Evolutionary conservation across 495 filamentous ascomycete genomes (phyloP), one percentile per base, ranked within the genome.

Genomic region (Talaromyces trachyspermus): DNA sequence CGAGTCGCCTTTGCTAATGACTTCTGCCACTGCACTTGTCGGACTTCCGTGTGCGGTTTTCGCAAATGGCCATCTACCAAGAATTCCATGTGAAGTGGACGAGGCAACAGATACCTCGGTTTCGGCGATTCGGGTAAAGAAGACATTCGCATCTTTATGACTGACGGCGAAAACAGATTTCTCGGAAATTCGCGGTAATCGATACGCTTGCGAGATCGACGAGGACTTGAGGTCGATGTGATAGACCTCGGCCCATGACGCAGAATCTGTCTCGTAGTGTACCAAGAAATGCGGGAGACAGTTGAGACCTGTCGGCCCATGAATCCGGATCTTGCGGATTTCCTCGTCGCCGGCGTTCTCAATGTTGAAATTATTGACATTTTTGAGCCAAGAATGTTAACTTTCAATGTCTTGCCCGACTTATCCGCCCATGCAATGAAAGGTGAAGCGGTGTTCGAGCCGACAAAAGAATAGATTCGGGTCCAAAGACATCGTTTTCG

Each of bases 241-340:
- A 58, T 81, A 96, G 23, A 95, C 85, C 51, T 92, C 86, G 4
- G 86, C 89, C 71, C 82, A 87, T 57, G 89, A 84, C 12, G 79
- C 79, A 11, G 70, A 74, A 3, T 65, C 64, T 1, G 87, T 87
- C 56, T 83, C 77, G 60, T 77, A 92, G 50, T 95, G 86, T 6
- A 96, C 85, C 33, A 96, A 66, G 64, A 95, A 87, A 70, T 94
- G 84, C 3, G 86, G 72, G 19, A 78, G 68, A 24, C 84, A 83
- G 59, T 83, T 82, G 20, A 81, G 65, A 43, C 82, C 70, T 43
- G 79, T 76, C 4, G 87, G 79, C 11, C 88, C 83, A 59, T 94
- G 85, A 18, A 96, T 64, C 6, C 71, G 72, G 27, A 96, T 80
- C 23, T 75, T 68, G 9, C 79, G 64, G 14, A 90, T 75, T 23